Conservation (phyloP, 371 early-diverging fungal species). For the Rhizopus delemar region DNA sequence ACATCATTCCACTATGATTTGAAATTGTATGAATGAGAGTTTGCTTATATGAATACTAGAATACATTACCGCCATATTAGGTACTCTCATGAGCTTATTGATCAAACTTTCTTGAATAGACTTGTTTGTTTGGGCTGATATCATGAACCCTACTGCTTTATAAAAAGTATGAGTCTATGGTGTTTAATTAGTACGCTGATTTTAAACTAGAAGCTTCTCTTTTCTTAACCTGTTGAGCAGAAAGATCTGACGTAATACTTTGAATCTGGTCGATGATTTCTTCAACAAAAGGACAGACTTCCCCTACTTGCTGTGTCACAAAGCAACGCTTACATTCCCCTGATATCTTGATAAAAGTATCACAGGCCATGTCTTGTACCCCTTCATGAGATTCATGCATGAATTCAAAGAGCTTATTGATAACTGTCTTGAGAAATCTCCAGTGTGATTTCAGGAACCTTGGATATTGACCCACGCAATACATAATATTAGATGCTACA, state of each 20-base stretch:
- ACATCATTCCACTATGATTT: constrained; percentile 30
- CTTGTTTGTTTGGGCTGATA: constrained; percentile 81
- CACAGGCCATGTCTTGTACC: constrained; percentile 99
- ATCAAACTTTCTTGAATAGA: constrained; percentile 81
- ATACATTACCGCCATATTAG: constrained; percentile 74
- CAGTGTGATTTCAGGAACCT: constrained; percentile 98
- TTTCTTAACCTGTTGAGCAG: constrained; percentile 84
- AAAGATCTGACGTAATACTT: constrained; percentile 84
- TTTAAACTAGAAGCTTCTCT: constrained; percentile 59
- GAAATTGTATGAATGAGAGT: constrained; percentile 78
- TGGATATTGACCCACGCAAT: constrained; percentile 98
- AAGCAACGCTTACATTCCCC: constrained; percentile 97
- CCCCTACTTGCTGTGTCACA: constrained; percentile 85
- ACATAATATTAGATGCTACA: constrained; percentile 99
- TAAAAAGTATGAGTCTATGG: constrained; percentile 83
- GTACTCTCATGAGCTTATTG: constrained; percentile 80
- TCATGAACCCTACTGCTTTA: constrained; percentile 95
- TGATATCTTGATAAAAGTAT: constrained; percentile 98
- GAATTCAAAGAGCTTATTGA: constrained; percentile 99
- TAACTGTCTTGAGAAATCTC: constrained; percentile 99
- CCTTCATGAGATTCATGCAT: constrained; percentile 99
- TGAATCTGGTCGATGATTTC: constrained; percentile 84
- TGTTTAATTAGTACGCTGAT: neutral
- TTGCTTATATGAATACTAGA: neutral
- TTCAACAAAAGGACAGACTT: constrained; percentile 90